Conservation (phyloP, 306 rosid species). For the Prunus mume region DNA sequence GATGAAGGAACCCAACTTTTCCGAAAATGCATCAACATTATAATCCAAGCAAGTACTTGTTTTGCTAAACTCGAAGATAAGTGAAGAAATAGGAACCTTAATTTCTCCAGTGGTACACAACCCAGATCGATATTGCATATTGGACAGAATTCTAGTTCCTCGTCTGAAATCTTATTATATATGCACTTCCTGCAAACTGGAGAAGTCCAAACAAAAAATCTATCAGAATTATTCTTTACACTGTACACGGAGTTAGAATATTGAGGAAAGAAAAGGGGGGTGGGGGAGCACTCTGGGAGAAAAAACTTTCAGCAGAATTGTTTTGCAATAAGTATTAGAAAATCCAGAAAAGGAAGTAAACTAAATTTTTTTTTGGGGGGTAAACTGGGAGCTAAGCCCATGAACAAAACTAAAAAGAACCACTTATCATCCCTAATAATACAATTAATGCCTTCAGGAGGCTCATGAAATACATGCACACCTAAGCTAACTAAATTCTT, state of each 20-base stretch:
- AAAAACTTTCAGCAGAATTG: background rate
- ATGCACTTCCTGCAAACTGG: conserved; percentile 96
- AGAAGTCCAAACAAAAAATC: conserved; percentile 18
- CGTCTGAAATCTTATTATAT: conserved; percentile 50
- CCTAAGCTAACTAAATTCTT: conserved; percentile 12
- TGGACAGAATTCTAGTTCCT: conserved; percentile 67
- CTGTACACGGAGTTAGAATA: background rate
- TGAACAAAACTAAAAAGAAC: no score
- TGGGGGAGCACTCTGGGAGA: background rate
- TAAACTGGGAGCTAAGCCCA: no score
- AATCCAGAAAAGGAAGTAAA: background rate
- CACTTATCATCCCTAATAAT: no score
- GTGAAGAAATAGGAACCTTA: conserved; percentile 48
- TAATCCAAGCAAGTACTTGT: background rate
- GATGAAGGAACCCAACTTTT: background rate
- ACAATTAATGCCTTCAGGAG: no score
- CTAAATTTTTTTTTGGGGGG: background rate
- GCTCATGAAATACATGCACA: no score
- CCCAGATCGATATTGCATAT: conserved; percentile 67
- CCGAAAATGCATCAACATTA: background rate
- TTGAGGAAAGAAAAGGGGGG: background rate
- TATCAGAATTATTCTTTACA: conserved; percentile 14
- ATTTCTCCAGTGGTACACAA: conserved; percentile 51
- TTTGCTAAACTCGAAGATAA: background rate
- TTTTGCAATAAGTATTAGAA: background rate